Conservation (phyloP, 768 basidiomycete genomes). For the Pulveroboletus ravenelii region DNA sequence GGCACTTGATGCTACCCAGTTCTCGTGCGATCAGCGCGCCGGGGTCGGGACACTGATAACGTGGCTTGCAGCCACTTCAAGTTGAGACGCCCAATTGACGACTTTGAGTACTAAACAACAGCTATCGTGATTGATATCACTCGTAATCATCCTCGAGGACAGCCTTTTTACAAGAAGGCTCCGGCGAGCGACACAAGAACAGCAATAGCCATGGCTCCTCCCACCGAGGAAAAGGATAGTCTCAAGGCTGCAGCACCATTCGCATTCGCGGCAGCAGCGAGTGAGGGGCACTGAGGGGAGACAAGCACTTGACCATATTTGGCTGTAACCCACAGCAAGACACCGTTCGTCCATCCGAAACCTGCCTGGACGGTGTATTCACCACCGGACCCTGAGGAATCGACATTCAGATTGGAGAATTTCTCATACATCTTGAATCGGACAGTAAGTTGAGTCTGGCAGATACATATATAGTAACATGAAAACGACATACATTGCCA, state of each 20-base stretch:
- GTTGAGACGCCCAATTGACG: too few species aligned
- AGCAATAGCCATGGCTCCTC: neutral
- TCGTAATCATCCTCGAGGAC: neutral
- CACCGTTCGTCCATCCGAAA: conserved; percentile 90
- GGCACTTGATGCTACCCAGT: too few species aligned
- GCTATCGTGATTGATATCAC: neutral
- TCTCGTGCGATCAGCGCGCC: too few species aligned
- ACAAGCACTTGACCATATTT: conserved; percentile 58
- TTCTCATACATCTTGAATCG: conserved; percentile 76
- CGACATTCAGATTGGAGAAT: conserved; percentile 74
- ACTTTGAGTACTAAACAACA: too few species aligned
- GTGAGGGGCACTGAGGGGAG: conserved; percentile 58
- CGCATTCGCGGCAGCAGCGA: conserved; percentile 17
- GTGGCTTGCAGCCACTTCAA: too few species aligned
- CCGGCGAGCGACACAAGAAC: conserved; percentile 2
- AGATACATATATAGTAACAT: neutral
- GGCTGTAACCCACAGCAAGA: conserved; percentile 67
- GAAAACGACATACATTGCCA: conserved; percentile 69
- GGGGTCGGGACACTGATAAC: too few species aligned
- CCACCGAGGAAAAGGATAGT: neutral
- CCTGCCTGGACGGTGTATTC: conserved; percentile 88
- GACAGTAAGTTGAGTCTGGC: neutral
- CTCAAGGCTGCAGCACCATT: conserved; percentile 5
- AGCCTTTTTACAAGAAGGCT: neutral
- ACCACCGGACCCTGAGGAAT: conserved; percentile 75